Evolutionary conservation across 345 rosid genomes (phyloP).

Genomic region (Nephelium lappaceum): DNA sequence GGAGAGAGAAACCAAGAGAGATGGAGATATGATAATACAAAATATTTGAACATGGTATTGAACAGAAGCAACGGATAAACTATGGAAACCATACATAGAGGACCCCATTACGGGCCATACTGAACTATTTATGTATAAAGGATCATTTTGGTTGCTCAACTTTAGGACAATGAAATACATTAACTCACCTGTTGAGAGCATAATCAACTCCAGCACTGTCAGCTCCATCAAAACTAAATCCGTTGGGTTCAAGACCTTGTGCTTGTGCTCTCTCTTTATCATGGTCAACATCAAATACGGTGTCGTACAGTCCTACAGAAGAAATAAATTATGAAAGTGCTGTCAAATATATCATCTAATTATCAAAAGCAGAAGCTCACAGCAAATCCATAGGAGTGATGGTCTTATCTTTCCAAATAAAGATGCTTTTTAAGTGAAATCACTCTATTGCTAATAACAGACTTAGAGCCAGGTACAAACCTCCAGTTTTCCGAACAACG

Average conservation of each 20-base stretch:
- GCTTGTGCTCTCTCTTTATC: constrained; percentile 84
- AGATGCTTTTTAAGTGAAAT: constrained; percentile 3
- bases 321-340: constrained; percentile 23
- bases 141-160: background rate
- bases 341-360: constrained; percentile 6
- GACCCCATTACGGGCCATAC: background rate
- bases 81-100: background rate
- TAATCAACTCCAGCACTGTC: constrained; percentile 80
- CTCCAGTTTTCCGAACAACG: constrained; percentile 93
- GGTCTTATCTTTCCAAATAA: background rate
- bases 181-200: constrained; percentile 76
- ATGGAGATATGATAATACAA: background rate
- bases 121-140: background rate
- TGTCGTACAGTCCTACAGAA: constrained; percentile 76
- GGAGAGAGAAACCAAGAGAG: background rate
- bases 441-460: constrained; percentile 5
- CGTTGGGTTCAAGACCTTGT: constrained; percentile 88
- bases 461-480: constrained; percentile 36
- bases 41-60: background rate
- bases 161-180: background rate
- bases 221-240: constrained; percentile 87
- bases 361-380: constrained; percentile 8
- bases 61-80: background rate
- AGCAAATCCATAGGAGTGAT: background rate
- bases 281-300: constrained; percentile 89